Conservation (phyloP, 129 eudicot genomes). For the Arctium lappa region DNA sequence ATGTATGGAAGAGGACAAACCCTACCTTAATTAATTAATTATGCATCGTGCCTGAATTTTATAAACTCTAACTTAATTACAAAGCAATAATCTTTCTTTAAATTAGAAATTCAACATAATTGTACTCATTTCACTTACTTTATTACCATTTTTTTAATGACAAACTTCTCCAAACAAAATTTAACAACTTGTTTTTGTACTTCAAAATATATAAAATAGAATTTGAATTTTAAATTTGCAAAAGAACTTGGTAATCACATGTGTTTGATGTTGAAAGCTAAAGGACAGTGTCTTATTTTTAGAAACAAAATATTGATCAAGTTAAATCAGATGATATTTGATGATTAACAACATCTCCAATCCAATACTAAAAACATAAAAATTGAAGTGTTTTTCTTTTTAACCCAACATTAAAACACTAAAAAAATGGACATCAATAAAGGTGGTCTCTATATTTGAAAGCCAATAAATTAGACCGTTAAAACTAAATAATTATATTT, state of each 20-base stretch:
- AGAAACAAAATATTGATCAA: too few species aligned
- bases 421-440: too few species aligned
- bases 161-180: constrained; percentile 9
- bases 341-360: too few species aligned
- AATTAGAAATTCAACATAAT: constrained; percentile 4
- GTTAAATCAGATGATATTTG: too few species aligned
- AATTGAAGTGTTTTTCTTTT: too few species aligned
- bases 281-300: neutral
- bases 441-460: too few species aligned
- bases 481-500: too few species aligned
- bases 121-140: constrained; percentile 20
- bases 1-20: constrained; percentile 33
- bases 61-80: constrained; percentile 24
- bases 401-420: too few species aligned
- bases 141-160: constrained; percentile 6
- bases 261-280: neutral
- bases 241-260: neutral
- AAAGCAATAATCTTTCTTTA: constrained; percentile 14
- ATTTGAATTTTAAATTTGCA: neutral
- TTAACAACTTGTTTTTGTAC: neutral
- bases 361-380: too few species aligned
- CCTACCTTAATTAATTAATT: constrained; percentile 20
- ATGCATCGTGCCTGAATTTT: constrained; percentile 15
- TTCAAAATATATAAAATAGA: neutral
- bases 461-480: too few species aligned